Evolutionary conservation across 805 yeast species (phyloP), one percentile per base, ranked within the genome.

Genomic region (Kluyveromyces aestuarii): DNA sequence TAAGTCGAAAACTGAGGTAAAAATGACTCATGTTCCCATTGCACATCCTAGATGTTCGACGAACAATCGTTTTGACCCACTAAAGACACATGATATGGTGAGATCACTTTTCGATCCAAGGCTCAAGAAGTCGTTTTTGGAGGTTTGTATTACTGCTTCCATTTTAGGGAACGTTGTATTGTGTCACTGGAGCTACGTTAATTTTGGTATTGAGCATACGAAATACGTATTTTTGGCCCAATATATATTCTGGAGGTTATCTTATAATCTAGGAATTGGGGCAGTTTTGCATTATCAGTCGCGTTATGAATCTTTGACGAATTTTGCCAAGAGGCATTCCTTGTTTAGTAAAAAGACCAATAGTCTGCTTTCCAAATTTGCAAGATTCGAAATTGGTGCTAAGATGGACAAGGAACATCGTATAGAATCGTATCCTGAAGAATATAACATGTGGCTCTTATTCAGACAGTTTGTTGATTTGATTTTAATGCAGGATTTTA

Each of bases 261-360:
- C 80, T 25, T 87, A 87, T 67, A 87, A 87, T 61, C 71, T 79
- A 27, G 95, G 95, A n/a, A 83, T 87, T 52, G 96, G 95, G 36
- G 70, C 73, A 52, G 62, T 87, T 19, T 70, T 87, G 35, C 75
- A 77, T 53, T 72, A 73, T 50, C 96, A 87, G 63, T 82, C 90
- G 8, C 76, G 81, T 46, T 64, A 76, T 54, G 73, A 73, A 50
- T 57, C 69, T 11, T 64, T 84, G 50, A 82, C 82, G 16, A 63
- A 72, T 13, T 76, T 77, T 76, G 74, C 83, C 30, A 67, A 64
- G 41, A 59, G 68, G 6, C 61, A 66, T 49, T 55, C 68, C n/a
- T 55, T 82, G n/a, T 81, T 82, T 57, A 51, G 51, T n/a, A 59
- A 66, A 8, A 55, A 61, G 9, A 66, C 69, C 40, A 54, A 58